A percentile compares a stretch with the other conserved stretches of the same genome.
Evolutionary conservation across 2,329 filamentous ascomycete genomes (phyloP).

Genomic region (Hymenoscyphus scutula): DNA sequence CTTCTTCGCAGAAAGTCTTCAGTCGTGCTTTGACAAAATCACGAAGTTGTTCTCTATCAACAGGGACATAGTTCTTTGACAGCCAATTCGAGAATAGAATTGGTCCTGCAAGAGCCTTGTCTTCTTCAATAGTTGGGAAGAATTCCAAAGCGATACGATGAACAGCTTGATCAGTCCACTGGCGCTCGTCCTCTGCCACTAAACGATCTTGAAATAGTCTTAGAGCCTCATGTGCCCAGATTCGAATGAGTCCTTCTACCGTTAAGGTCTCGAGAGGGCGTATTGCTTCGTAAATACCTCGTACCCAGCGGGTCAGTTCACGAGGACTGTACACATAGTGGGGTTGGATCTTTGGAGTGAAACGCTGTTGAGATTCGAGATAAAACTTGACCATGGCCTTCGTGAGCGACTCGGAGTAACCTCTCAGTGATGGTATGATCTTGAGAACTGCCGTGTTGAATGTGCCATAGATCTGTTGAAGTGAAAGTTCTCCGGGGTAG

Average conservation of each 20-base stretch:
- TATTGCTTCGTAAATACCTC: conserved; percentile 96
- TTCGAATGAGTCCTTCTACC: conserved; percentile 87
- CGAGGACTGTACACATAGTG: conserved; percentile 99
- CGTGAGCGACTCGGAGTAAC: conserved; percentile 90
- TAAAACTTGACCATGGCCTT: conserved; percentile 98
- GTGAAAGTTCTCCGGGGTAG: conserved; percentile 91
- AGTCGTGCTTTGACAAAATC: conserved; percentile 97
- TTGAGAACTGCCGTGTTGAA: conserved; percentile 97
- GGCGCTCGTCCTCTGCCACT: conserved; percentile 87
- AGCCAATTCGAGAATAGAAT: conserved; percentile 99
- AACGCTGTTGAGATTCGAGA: conserved; percentile 86
- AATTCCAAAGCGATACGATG: conserved; percentile 81
- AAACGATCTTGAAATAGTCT: conserved; percentile 97
- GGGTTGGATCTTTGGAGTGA: conserved; percentile 94
- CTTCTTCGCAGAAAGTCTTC: conserved; percentile 98
- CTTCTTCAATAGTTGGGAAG: conserved; percentile 94
- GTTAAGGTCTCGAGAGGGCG: conserved; percentile 83
- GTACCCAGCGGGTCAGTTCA: conserved; percentile 96
- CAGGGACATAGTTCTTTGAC: conserved; percentile 96
- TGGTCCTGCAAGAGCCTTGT: conserved; percentile 82
- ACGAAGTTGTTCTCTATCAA: conserved; percentile 89
- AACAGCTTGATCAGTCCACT: conserved; percentile 91
- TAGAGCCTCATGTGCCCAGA: conserved; percentile 97
- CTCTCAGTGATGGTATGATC: conserved; percentile 90
- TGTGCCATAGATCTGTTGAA: conserved; percentile 97